Evolutionary conservation across 495 filamentous ascomycete genomes (phyloP).

Genomic region (Penicillium riverlandense): DNA sequence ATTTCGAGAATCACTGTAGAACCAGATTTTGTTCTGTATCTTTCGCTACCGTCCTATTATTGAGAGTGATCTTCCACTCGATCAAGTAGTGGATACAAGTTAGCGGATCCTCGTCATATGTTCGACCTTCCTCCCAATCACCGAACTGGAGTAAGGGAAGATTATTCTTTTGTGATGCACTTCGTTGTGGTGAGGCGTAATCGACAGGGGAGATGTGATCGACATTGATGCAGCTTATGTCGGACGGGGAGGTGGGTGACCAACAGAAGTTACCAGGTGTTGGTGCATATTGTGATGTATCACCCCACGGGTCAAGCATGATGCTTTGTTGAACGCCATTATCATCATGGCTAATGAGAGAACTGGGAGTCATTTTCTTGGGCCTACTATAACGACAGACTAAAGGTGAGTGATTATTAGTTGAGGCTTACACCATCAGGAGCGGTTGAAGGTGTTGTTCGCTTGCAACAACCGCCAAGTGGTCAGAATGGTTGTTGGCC

Average conservation of each 20-base stretch:
- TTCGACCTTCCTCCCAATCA: neutral
- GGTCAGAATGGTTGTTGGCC: slow-evolving; percentile 3
- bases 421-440: too few relatives aligned
- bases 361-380: neutral
- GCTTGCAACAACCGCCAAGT: neutral
- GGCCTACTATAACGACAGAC: too few relatives aligned
- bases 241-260: too few relatives aligned
- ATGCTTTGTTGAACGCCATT: slow-evolving; percentile 5
- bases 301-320: neutral
- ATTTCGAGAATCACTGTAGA: neutral
- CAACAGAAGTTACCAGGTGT: too few relatives aligned
- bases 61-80: slow-evolving; percentile 29
- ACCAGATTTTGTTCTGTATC: slow-evolving; percentile 29
- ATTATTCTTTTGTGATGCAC: too few relatives aligned
- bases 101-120: slow-evolving; percentile 4
- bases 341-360: neutral
- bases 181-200: too few relatives aligned
- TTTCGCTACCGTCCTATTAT: slow-evolving; percentile 23
- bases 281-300: slow-evolving; percentile 2
- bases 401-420: too few relatives aligned
- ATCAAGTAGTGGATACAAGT: slow-evolving; percentile 25
- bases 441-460: too few relatives aligned
- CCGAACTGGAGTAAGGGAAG: too few relatives aligned
- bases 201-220: too few relatives aligned
- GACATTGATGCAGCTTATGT: too few relatives aligned